A percentile compares a stretch with the other conserved stretches of the same genome.
phyloP scores from a whole-genome alignment of 768 basidiomycete species.

The Leccinum rimulosum region DNA sequence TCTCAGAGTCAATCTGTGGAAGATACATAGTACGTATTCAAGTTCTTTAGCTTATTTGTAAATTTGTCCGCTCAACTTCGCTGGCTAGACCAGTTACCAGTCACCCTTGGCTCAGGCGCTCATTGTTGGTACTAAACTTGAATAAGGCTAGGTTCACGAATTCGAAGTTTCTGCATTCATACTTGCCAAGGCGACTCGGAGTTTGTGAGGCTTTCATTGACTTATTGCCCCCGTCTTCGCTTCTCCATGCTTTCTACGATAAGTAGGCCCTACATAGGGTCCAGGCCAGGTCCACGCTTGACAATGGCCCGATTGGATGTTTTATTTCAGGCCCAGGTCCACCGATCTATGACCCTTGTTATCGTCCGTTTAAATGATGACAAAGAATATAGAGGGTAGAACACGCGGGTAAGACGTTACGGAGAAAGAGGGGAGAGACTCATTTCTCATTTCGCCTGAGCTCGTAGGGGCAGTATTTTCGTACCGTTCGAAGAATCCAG shows the following conservation, averaged over 20 bases:
- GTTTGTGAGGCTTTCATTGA: no score
- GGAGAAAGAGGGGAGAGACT: background rate
- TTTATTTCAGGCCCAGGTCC: background rate
- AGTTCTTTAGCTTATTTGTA: background rate
- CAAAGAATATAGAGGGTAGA: background rate
- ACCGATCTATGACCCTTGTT: background rate
- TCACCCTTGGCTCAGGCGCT: no score
- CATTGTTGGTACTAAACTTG: background rate
- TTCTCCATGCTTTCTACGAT: background rate
- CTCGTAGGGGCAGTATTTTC: background rate
- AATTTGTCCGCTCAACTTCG: background rate
- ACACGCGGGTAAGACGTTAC: background rate
- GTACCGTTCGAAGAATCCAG: background rate
- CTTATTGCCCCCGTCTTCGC: background rate
- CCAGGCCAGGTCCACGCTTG: background rate
- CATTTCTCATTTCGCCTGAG: background rate
- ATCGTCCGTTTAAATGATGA: background rate
- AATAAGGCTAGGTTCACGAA: background rate
- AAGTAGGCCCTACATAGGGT: background rate
- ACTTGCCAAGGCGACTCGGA: no score
- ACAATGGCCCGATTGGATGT: background rate
- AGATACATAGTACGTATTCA: background rate
- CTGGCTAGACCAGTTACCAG: background rate
- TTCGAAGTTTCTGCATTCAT: no score
- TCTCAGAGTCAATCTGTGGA: background rate